These are phyloP conservation scores for Straminergon stramineum DNA, from an alignment of 225 moss, liverwort and hornwort species.

Conservation along the genomic window DNA sequence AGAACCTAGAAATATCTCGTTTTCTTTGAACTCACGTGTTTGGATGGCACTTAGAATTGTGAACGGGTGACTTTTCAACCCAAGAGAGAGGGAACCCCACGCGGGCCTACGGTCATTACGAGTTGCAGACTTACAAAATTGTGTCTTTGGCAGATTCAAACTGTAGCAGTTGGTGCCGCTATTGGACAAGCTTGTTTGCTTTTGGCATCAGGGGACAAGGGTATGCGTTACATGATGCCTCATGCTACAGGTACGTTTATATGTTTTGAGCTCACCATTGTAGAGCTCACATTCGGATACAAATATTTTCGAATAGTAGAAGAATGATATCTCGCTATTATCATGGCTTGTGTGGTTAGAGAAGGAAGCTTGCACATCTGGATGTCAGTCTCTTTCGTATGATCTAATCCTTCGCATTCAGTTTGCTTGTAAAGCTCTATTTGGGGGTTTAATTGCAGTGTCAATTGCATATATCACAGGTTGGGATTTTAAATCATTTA, in stretches of 20 bases:
- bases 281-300: not conserved
- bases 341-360: not conserved
- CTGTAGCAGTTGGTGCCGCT: conserved; percentile 97
- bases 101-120: not conserved
- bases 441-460: not conserved
- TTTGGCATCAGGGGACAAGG: conserved; percentile 87
- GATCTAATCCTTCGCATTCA: not conserved
- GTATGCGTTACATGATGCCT: conserved; percentile 97
- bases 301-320: not conserved
- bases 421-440: not conserved
- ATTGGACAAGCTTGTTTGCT: conserved; percentile 99
- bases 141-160: conserved; percentile 69
- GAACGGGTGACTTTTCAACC: not conserved
- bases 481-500: not conserved
- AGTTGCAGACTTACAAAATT: not conserved
- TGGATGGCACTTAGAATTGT: not conserved
- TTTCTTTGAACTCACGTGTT: not conserved
- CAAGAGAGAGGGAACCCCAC: not conserved
- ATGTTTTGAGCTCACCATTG: not conserved
- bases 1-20: not conserved
- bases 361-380: not conserved
- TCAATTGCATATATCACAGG: not conserved
- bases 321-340: not conserved
- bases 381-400: not conserved
- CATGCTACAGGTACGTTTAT: conserved; percentile 76